phyloP scores from a whole-genome alignment of 1,284 basidiomycete genomes.

The Naganishia cerealis region DNA sequence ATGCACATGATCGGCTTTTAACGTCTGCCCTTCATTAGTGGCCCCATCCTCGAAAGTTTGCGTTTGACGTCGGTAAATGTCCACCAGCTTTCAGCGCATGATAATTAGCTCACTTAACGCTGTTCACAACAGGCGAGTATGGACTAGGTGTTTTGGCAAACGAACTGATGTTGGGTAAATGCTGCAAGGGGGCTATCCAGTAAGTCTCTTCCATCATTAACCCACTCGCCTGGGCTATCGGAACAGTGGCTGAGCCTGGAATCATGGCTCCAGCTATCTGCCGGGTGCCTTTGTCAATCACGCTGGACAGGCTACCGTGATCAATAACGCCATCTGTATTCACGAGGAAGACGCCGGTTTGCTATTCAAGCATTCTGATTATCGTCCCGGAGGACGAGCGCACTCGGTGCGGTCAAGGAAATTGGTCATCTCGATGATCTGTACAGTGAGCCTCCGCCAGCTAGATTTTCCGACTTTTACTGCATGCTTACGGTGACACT shows the following conservation, averaged over 20 bases:
- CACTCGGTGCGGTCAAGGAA: conserved; percentile 52
- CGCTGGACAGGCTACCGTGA: conserved; percentile 47
- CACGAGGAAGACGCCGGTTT: conserved; percentile 54
- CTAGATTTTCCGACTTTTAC: conserved; percentile 53
- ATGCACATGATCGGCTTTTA: conserved; percentile 33
- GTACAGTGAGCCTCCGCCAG: conserved; percentile 48
- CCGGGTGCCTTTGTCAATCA: conserved; percentile 50
- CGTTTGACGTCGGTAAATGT: conserved; percentile 54
- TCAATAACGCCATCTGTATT: conserved; percentile 47
- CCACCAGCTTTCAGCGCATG: neutral
- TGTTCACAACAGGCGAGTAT: conserved; percentile 43
- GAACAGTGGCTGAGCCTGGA: neutral
- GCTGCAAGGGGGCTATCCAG: conserved; percentile 55
- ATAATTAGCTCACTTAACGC: neutral
- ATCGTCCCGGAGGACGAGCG: conserved; percentile 48
- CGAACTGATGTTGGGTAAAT: conserved; percentile 55
- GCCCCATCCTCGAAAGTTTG: conserved; percentile 53
- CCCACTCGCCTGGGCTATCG: no score
- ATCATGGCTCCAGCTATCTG: conserved; percentile 42
- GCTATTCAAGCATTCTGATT: conserved; percentile 39
- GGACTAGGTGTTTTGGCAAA: conserved; percentile 55
- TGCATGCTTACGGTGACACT: neutral
- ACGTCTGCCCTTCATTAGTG: neutral
- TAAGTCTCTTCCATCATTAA: neutral
- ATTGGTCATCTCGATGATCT: conserved; percentile 56